Conservation (phyloP, 768 basidiomycete genomes). For the Termitomyces sp. region DNA sequence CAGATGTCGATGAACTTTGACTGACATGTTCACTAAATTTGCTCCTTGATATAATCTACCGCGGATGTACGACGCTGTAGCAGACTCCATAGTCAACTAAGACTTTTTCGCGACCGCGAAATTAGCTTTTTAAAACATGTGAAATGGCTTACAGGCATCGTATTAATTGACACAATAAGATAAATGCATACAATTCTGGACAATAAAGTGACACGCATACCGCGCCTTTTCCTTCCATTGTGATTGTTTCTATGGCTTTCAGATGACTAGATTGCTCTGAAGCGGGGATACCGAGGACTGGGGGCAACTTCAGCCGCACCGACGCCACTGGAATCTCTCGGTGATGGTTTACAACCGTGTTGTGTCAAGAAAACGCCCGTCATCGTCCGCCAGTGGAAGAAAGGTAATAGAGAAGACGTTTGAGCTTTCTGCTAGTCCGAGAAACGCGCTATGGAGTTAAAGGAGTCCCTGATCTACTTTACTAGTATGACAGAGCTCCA, state of each 20-base stretch:
- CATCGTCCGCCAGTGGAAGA: neutral
- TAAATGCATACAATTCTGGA: neutral
- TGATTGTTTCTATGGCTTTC: neutral
- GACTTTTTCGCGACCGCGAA: neutral
- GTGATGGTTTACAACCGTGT: slow-evolving; percentile 1
- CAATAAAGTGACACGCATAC: neutral
- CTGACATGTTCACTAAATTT: neutral
- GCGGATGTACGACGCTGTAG: neutral
- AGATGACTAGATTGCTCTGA: neutral
- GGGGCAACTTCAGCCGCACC: neutral
- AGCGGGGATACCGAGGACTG: slow-evolving; percentile 9
- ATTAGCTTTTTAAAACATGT: neutral
- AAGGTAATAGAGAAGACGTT: neutral
- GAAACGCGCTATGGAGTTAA: neutral
- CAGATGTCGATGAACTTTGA: neutral
- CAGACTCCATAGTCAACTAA: neutral
- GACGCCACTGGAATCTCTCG: neutral
- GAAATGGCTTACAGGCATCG: neutral
- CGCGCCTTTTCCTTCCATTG: neutral
- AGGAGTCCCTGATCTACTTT: neutral
- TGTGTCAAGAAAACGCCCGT: neutral
- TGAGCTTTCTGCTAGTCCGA: neutral
- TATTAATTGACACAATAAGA: neutral
- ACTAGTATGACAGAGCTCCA: neutral
- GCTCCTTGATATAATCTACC: neutral